phyloP scores from a whole-genome alignment of 1,284 basidiomycete genomes.

The Fomitiporia mediterranea region DNA sequence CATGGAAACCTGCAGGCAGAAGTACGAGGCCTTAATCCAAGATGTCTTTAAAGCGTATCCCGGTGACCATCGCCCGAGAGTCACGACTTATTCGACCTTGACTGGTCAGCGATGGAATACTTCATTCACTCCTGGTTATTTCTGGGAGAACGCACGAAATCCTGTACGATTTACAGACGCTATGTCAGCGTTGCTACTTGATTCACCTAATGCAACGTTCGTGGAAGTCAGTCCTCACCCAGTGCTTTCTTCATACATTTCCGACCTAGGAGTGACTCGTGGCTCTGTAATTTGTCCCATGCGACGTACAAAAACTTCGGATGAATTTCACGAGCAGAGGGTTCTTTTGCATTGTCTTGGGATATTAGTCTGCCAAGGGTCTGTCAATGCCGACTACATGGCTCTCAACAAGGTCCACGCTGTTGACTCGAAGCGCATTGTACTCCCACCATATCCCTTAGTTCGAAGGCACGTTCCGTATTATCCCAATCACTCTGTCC shows the following conservation, averaged over 20 bases:
- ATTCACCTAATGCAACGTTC: constrained; percentile 26
- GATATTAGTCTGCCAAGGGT: no score
- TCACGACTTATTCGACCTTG: constrained; percentile 27
- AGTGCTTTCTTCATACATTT: constrained; percentile 32
- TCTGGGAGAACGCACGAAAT: constrained; percentile 32
- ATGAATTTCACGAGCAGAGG: constrained; percentile 21
- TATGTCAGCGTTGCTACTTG: constrained; percentile 22
- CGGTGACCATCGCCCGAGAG: constrained; percentile 14
- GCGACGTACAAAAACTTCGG: constrained; percentile 26
- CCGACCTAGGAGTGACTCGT: constrained; percentile 22
- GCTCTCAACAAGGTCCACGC: constrained; percentile 19
- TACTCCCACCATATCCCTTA: constrained; percentile 23
- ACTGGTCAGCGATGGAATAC: constrained; percentile 24
- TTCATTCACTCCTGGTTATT: constrained; percentile 30
- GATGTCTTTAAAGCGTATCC: constrained; percentile 29
- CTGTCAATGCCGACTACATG: constrained; percentile 17
- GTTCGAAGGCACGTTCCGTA: constrained; percentile 15
- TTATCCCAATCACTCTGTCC: constrained; percentile 17
- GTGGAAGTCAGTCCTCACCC: constrained; percentile 36
- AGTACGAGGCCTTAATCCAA: constrained; percentile 25
- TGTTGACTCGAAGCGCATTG: constrained; percentile 1
- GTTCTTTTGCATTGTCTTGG: constrained; percentile 29
- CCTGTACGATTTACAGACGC: constrained; percentile 32
- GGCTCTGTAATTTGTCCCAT: constrained; percentile 30
- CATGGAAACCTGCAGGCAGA: constrained; percentile 31